Base-by-base conservation (phyloP, 1,139 yeast species). In the Yamadazyma friedrichii region DNA sequence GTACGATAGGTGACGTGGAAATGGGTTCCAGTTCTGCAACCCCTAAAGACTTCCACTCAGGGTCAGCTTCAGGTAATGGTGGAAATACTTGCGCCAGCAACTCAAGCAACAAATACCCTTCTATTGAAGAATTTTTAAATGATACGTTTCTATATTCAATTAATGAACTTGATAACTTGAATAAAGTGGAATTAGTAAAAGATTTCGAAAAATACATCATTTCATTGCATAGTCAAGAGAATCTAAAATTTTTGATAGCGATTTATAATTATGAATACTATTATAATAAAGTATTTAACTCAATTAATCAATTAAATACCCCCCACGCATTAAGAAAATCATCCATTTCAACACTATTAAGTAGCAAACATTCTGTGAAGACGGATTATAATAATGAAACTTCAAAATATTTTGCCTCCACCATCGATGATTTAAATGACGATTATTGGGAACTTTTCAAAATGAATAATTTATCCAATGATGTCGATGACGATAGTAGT, bases 201-300 rank as follows among this genome's bases (percentile, higher is more conserved):
- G 46, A 46, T 15, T 64, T 64, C 34, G 52, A 50, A 27, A 47
- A 50, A 9, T 59, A 50, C 38, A 46, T 57, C 6, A 39, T 38
- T 12, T 49, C 58, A 10, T 49, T 62, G 13, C 79, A 74, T 48
- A 70, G 76, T 51, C 63, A 62, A 44, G 81, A 76, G 53, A 75
- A 73, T 51, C 59, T 76, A 36, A 54, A 62, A 38, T 76, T 76
- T 47, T 54, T 76, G 32, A 61, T 75, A 6, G 74, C 71, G 42
- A 69, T 74, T 13, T 73, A 61, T 55, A 68, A 67, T 40, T 75
- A 75, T 52, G 76, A 71, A 47, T 58, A 59, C 50, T 46, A 39
- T 42, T 52, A 38, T 39, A 50, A 43, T 35, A 41, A 35, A 26
- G 28, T 45, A 9, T 46, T 41, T 33, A 33, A 40, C 9, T 6